Conservation (phyloP, 2,329 filamentous ascomycete genomes). For the Colletotrichum sp. region DNA sequence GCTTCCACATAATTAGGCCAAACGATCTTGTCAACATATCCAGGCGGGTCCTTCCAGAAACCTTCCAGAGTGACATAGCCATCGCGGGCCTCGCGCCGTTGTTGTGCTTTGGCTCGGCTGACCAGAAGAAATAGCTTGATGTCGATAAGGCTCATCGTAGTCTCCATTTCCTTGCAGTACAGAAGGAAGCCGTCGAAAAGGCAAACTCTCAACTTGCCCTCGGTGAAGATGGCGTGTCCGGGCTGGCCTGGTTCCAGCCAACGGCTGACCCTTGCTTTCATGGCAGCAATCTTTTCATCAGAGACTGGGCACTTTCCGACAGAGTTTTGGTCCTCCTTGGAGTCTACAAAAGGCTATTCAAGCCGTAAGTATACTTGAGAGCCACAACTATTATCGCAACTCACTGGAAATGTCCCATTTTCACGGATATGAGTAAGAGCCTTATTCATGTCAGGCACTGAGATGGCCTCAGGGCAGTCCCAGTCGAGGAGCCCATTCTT, state of each 20-base stretch:
- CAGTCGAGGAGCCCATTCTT: constrained; percentile 78
- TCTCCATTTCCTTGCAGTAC: constrained; percentile 64
- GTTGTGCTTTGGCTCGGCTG: constrained; percentile 66
- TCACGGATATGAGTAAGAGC: constrained; percentile 74
- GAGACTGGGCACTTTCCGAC: constrained; percentile 61
- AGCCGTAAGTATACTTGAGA: neutral
- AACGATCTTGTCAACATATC: constrained; percentile 92
- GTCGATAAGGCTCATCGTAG: constrained; percentile 69
- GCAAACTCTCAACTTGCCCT: constrained; percentile 56
- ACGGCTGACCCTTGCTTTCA: constrained; percentile 51
- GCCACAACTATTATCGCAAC: constrained; percentile 26
- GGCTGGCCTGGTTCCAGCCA: constrained; percentile 52
- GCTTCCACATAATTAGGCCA: constrained; percentile 92
- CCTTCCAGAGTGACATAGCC: constrained; percentile 86
- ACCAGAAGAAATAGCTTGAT: constrained; percentile 81
- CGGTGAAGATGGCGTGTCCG: constrained; percentile 40
- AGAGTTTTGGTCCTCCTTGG: constrained; percentile 69
- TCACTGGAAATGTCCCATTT: constrained; percentile 69
- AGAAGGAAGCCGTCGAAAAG: constrained; percentile 91
- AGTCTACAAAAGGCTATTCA: constrained; percentile 51
- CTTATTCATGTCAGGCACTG: constrained; percentile 70
- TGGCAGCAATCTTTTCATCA: constrained; percentile 47
- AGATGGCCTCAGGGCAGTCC: constrained; percentile 85
- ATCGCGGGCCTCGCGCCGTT: constrained; percentile 69
- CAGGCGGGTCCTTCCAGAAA: constrained; percentile 94